phyloP scores from a whole-genome alignment of 1,284 basidiomycete species.

The Mycosarcoma mackinlayi region DNA sequence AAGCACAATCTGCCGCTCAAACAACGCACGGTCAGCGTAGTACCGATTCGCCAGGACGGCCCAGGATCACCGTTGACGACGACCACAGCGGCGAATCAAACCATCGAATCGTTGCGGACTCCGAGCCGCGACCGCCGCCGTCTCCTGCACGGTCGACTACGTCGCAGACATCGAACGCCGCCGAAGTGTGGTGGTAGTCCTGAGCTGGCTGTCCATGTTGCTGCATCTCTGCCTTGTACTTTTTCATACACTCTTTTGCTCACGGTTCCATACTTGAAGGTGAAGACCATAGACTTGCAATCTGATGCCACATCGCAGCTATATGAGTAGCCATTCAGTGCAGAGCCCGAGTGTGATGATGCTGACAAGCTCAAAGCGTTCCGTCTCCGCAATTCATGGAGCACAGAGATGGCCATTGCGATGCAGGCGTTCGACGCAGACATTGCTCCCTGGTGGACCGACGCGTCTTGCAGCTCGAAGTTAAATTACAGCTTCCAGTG shows the following conservation, averaged over 20 bases:
- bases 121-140: slow-evolving; percentile 10
- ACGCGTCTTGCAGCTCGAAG: slow-evolving; percentile 6
- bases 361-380: too few relatives aligned
- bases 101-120: background rate
- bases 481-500: slow-evolving; percentile 2
- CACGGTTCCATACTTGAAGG: background rate
- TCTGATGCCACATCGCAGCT: background rate
- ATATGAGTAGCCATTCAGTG: background rate
- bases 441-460: background rate
- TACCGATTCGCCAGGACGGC: background rate
- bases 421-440: too few relatives aligned
- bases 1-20: background rate
- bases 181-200: slow-evolving; percentile 33
- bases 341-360: background rate
- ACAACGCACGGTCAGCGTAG: background rate
- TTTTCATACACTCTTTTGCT: slow-evolving; percentile 1
- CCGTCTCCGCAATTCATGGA: too few relatives aligned
- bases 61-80: background rate
- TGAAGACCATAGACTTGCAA: background rate
- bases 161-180: slow-evolving; percentile 14
- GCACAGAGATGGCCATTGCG: too few relatives aligned
- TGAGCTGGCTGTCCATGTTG: too few relatives aligned
- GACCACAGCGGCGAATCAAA: background rate
- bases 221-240: background rate
- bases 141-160: slow-evolving; percentile 19